These are phyloP conservation scores for Wickerhamomyces sp. DNA, from an alignment of 1,139 yeast genomes.

Conservation along the genomic window DNA sequence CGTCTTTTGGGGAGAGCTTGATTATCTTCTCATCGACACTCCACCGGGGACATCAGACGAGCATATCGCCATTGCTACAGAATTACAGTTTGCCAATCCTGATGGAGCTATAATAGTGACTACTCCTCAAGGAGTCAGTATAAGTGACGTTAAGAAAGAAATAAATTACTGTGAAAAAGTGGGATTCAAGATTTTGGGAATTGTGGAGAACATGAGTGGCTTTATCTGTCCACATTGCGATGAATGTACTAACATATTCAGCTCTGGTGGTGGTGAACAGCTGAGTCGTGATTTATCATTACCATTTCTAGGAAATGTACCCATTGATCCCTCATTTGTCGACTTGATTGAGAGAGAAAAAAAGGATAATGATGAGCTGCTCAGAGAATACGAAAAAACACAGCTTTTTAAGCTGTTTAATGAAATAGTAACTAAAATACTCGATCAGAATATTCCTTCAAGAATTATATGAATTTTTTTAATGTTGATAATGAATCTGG, in stretches of 20 bases:
- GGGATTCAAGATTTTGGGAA: constrained; percentile 71
- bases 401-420: constrained; percentile 35
- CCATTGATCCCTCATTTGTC: constrained; percentile 90
- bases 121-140: constrained; percentile 92
- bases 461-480: constrained; percentile 9
- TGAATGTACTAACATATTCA: constrained; percentile 87
- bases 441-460: constrained; percentile 30
- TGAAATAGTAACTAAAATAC: constrained; percentile 43
- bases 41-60: constrained; percentile 99
- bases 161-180: constrained; percentile 90
- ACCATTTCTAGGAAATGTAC: constrained; percentile 78
- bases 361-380: constrained; percentile 3
- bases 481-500: no score
- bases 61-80: constrained; percentile 95
- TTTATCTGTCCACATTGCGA: constrained; percentile 92
- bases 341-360: constrained; percentile 62
- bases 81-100: constrained; percentile 67
- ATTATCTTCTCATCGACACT: constrained; percentile 83
- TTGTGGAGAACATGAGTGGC: constrained; percentile 96
- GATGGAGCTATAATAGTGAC: constrained; percentile 95
- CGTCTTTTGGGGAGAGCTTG: constrained; percentile 78
- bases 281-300: constrained; percentile 59
- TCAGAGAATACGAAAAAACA: constrained; percentile 4
- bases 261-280: constrained; percentile 85
- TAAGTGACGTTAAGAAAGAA: constrained; percentile 92